These are phyloP conservation scores for Termitomyces sp. DNA, from an alignment of 768 basidiomycete species.

Conservation along the genomic window DNA sequence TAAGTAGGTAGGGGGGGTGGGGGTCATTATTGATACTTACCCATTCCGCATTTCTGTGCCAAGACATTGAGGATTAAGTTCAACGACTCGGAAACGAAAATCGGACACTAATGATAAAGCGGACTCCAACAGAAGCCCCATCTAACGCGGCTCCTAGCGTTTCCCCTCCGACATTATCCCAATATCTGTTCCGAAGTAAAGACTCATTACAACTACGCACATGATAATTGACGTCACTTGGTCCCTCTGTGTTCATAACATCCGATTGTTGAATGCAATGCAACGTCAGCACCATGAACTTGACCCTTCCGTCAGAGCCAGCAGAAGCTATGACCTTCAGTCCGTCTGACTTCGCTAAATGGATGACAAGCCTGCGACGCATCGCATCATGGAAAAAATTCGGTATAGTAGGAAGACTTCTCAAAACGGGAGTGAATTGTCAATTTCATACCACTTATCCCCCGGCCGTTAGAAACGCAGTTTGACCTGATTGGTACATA, in stretches of 20 bases:
- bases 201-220: neutral
- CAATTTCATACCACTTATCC: slow-evolving; percentile 18
- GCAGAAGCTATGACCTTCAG: slow-evolving; percentile 67
- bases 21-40: neutral
- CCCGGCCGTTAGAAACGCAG: slow-evolving; percentile 31
- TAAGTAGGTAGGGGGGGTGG: too few species aligned
- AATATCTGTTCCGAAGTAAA: slow-evolving; percentile 27
- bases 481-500: slow-evolving; percentile 20
- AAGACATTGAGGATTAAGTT: neutral
- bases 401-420: slow-evolving; percentile 21
- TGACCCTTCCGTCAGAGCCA: slow-evolving; percentile 67
- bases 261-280: slow-evolving; percentile 51
- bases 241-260: slow-evolving; percentile 40
- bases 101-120: slow-evolving; percentile 35
- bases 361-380: slow-evolving; percentile 35
- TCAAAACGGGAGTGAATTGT: neutral
- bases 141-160: slow-evolving; percentile 52
- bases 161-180: slow-evolving; percentile 58
- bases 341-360: slow-evolving; percentile 43
- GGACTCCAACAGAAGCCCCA: slow-evolving; percentile 33
- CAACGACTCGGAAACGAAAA: neutral
- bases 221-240: neutral
- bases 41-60: slow-evolving; percentile 33
- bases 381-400: neutral
- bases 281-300: slow-evolving; percentile 57